Base-by-base conservation (phyloP, 306 rosid genomes). In the Amphicarpaea edgeworthii region DNA sequence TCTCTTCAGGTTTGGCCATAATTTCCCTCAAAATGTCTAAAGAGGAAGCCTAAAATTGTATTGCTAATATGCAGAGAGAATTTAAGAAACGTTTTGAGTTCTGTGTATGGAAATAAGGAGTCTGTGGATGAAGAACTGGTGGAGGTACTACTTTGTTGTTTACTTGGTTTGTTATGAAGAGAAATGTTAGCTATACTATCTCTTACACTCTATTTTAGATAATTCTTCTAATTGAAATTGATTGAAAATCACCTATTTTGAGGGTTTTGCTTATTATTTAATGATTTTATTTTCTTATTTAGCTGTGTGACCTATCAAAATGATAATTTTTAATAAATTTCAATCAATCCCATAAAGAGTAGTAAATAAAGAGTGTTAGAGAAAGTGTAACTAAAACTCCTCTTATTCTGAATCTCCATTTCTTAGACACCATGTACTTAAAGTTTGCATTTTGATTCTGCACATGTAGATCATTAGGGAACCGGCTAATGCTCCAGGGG, bases 81-180 rank as follows among this genome's bases (percentile, higher is more conserved):
- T 80, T 28, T 91, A 62, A 88, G 78, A 87, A 88, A 86, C 77
- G 78, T 88, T 80, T 78, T 94, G 70, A 76, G 77, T 21, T 90
- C 96, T 11, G 96, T 94, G 4, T 94, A 94, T 42, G 90, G 86
- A 67, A 90, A 91, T 70, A 90, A 90, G 81, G 96, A 87, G 76
- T 85, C 88, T 8, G 98, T 91, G 40, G 96, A 94, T 72, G 97
- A 94, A 12, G 97, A 91, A 70, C 85, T 94, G 12, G 89, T 91
- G 37, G 95, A 91, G 89, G 98, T 93, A 88, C 59, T 40, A 45
- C 49, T 55, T 10, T 38, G 57, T 28, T 66, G 47, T 67, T 59
- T 28, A 45, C 78, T 60, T 77, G 57, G 21, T 34, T 47, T 32
- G 3, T 20, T n/a, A n/a, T n/a, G n/a, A n/a, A n/a, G n/a, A n/a